Evolutionary conservation across 768 basidiomycete species (phyloP).

Genomic region (Podaxis mareebaensis): DNA sequence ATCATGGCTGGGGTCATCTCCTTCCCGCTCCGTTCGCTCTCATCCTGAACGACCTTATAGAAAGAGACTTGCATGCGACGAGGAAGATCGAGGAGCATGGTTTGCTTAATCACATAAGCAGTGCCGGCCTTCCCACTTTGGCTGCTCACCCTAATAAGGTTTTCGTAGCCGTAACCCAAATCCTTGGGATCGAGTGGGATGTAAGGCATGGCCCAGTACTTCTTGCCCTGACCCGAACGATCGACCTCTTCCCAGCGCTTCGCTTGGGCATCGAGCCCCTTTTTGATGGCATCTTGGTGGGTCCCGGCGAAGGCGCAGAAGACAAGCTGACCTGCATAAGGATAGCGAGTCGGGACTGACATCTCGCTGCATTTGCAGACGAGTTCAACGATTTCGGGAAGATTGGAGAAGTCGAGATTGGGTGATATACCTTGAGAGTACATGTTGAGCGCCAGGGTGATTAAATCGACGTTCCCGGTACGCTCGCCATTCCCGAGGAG

Average conservation of each 20-base stretch:
- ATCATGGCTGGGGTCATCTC: constrained; percentile 97
- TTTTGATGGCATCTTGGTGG: constrained; percentile 99
- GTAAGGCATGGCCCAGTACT: constrained; percentile 92
- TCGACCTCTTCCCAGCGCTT: constrained; percentile 48
- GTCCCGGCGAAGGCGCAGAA: constrained; percentile 98
- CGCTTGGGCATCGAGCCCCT: constrained; percentile 88
- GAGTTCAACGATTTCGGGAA: constrained; percentile 85
- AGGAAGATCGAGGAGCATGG: constrained; percentile 87
- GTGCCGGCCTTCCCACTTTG: constrained; percentile 98
- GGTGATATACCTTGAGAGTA: constrained; percentile 94
- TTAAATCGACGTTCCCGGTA: constrained; percentile 97
- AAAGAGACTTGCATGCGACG: constrained; percentile 95
- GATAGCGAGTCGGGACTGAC: constrained; percentile 91
- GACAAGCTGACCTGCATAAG: constrained; percentile 96
- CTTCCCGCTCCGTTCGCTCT: constrained; percentile 89
- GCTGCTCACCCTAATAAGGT: constrained; percentile 98
- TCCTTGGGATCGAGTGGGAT: constrained; percentile 95
- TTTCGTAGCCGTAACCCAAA: constrained; percentile 92
- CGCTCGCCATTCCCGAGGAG: constrained; percentile 98
- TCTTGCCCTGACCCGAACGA: constrained; percentile 58
- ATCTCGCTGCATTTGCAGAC: constrained; percentile 96
- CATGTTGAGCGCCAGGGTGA: constrained; percentile 92
- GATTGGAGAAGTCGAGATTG: constrained; percentile 87
- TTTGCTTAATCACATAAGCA: constrained; percentile 93
- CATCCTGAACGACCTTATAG: constrained; percentile 88